phyloP scores from a whole-genome alignment of 1,284 basidiomycete genomes.

The Bondarzewia mesenterica region DNA sequence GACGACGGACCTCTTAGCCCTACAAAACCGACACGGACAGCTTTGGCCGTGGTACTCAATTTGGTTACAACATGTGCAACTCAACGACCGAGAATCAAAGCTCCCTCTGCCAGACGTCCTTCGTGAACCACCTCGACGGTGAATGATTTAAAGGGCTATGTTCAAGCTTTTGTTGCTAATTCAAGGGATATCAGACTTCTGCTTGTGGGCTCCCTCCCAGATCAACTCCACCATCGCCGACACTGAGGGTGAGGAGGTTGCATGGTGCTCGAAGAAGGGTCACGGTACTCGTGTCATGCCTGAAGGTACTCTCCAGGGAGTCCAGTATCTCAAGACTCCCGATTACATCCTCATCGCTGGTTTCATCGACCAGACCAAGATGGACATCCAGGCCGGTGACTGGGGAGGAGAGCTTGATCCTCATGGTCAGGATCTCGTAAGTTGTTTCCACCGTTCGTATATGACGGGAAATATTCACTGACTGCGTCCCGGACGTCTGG shows the following conservation, averaged over 20 bases:
- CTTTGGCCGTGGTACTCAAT: constrained; percentile 46
- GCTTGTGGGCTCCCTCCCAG: constrained; percentile 48
- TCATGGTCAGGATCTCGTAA: constrained; percentile 46
- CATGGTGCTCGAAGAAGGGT: constrained; percentile 67
- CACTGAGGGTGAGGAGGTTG: constrained; percentile 60
- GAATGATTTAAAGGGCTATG: too few species aligned
- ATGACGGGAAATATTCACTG: too few species aligned
- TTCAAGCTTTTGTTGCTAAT: too few species aligned
- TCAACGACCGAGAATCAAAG: constrained; percentile 52
- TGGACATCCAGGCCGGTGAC: constrained; percentile 50
- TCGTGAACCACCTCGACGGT: constrained; percentile 20
- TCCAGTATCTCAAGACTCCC: constrained; percentile 57
- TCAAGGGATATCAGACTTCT: too few species aligned
- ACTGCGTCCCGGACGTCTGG: neutral
- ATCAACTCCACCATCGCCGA: constrained; percentile 47
- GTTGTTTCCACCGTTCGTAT: constrained; percentile 8
- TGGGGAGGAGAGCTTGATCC: constrained; percentile 64
- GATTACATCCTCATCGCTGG: constrained; percentile 62
- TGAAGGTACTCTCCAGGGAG: constrained; percentile 50
- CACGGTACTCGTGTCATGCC: constrained; percentile 62
- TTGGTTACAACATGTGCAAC: constrained; percentile 66
- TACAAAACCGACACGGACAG: constrained; percentile 45
- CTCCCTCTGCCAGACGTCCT: constrained; percentile 58
- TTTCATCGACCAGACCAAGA: constrained; percentile 49
- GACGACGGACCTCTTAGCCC: constrained; percentile 30